A percentile compares a stretch with the other conserved stretches of the same genome.
phyloP scores from a whole-genome alignment of 2,329 filamentous ascomycete genomes.

The Endocalyx cinctus region DNA sequence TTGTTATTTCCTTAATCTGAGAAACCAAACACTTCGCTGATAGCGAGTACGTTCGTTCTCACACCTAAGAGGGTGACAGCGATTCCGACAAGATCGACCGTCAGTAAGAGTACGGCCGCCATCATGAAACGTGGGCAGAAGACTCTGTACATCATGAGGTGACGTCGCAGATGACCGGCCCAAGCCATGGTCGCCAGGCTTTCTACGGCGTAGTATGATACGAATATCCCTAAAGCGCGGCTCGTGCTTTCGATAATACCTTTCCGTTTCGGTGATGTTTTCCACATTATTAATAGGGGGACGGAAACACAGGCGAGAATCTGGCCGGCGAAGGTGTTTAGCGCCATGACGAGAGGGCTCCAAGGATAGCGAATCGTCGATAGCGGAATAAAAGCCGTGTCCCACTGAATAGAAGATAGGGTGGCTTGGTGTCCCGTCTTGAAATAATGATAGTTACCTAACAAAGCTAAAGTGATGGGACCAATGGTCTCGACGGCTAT shows the following conservation, averaged over 20 bases:
- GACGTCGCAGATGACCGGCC: slow-evolving; percentile 80
- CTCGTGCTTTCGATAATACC: slow-evolving; percentile 66
- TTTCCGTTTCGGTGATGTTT: slow-evolving; percentile 70
- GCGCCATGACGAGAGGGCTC: slow-evolving; percentile 72
- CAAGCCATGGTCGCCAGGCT: slow-evolving; percentile 84
- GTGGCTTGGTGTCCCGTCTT: slow-evolving; percentile 95
- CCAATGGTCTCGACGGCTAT: slow-evolving; percentile 69
- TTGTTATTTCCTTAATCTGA: no score
- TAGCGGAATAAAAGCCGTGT: slow-evolving; percentile 86
- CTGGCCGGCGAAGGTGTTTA: slow-evolving; percentile 88
- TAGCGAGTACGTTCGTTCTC: slow-evolving; percentile 70
- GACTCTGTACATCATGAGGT: slow-evolving; percentile 94
- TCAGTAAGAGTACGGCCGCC: slow-evolving; percentile 63
- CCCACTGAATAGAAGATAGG: slow-evolving; percentile 88
- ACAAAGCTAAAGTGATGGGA: slow-evolving; percentile 76
- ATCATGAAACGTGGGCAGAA: slow-evolving; percentile 91
- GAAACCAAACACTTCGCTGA: slow-evolving; percentile 88
- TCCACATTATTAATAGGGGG: slow-evolving; percentile 83
- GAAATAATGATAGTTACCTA: slow-evolving; percentile 94
- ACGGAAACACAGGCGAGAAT: slow-evolving; percentile 77
- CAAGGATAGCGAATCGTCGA: slow-evolving; percentile 82
- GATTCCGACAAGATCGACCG: slow-evolving; percentile 73
- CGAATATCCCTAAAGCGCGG: slow-evolving; percentile 67
- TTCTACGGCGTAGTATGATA: slow-evolving; percentile 78
- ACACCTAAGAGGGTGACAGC: slow-evolving; percentile 69